Conservation (phyloP, 2,329 filamentous ascomycete genomes). For the Trichoderma atroviride region DNA sequence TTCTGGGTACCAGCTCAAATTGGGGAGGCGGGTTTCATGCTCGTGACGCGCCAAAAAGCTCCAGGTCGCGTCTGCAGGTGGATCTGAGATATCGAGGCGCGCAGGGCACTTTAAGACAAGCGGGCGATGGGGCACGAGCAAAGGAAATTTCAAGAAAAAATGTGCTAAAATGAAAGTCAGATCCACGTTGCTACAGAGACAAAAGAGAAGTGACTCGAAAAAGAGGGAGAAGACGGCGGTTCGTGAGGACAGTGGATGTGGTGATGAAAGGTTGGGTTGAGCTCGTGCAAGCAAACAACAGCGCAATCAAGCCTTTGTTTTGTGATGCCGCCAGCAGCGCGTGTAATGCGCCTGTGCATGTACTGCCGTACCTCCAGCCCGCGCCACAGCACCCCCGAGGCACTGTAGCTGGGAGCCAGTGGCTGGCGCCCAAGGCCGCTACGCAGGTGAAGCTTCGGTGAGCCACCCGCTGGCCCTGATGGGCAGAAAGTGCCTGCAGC, state of each 20-base stretch:
- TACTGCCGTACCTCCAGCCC: background rate
- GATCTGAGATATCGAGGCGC: slow-evolving; percentile 23
- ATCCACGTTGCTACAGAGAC: slow-evolving; percentile 24
- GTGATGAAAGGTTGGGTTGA: background rate
- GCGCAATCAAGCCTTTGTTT: background rate
- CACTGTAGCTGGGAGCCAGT: background rate
- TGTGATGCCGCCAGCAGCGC: background rate
- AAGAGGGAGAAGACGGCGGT: background rate
- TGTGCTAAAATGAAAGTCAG: slow-evolving; percentile 7
- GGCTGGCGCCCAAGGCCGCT: background rate
- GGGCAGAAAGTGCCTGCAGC: slow-evolving; percentile 22
- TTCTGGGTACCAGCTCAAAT: slow-evolving; percentile 33
- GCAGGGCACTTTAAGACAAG: slow-evolving; percentile 16
- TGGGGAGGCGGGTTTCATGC: slow-evolving; percentile 44
- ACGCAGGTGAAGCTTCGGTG: slow-evolving; percentile 15
- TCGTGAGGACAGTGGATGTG: background rate
- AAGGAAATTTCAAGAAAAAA: background rate
- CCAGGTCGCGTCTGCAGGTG: slow-evolving; percentile 38
- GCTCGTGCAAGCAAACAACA: background rate
- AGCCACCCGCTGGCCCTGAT: slow-evolving; percentile 14
- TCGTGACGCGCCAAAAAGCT: slow-evolving; percentile 43
- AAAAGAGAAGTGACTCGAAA: background rate
- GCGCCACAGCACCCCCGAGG: background rate
- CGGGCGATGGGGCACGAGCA: background rate
- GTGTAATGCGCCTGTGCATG: background rate